Evolutionary conservation across 2,329 filamentous ascomycete species (phyloP).

Genomic region (Alternaria ventricosa): DNA sequence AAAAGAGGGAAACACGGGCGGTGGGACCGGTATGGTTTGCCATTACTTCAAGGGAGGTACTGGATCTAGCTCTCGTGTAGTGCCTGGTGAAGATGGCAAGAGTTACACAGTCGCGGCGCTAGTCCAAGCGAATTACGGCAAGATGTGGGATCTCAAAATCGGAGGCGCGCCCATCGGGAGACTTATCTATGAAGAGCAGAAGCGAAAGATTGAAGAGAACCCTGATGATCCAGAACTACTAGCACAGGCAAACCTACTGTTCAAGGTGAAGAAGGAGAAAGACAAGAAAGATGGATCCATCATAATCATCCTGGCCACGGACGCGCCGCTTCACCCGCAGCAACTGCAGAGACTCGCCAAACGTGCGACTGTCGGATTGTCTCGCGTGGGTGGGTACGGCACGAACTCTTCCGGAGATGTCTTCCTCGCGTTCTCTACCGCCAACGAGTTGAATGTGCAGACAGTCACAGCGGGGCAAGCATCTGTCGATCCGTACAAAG

Average conservation of each 20-base stretch:
- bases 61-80: slow-evolving; percentile 64
- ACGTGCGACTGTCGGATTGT: slow-evolving; percentile 67
- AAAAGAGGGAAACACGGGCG: slow-evolving; percentile 67
- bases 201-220: slow-evolving; percentile 44
- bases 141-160: slow-evolving; percentile 62
- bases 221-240: slow-evolving; percentile 34
- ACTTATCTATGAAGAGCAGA: slow-evolving; percentile 58
- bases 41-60: slow-evolving; percentile 73
- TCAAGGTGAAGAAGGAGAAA: slow-evolving; percentile 44
- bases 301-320: slow-evolving; percentile 67
- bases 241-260: slow-evolving; percentile 35
- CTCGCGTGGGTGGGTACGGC: slow-evolving; percentile 67
- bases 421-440: slow-evolving; percentile 71
- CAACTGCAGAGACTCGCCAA: slow-evolving; percentile 66
- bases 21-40: slow-evolving; percentile 72
- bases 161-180: slow-evolving; percentile 67
- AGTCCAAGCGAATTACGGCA: slow-evolving; percentile 71
- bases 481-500: slow-evolving; percentile 43
- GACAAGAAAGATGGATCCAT: slow-evolving; percentile 68
- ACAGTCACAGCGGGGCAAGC: slow-evolving; percentile 33
- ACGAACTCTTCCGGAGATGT: slow-evolving; percentile 70
- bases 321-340: slow-evolving; percentile 64
- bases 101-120: slow-evolving; percentile 67
- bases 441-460: slow-evolving; percentile 58
- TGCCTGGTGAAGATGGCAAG: slow-evolving; percentile 45